Base-by-base conservation (phyloP, 164 flowering plant species). In the Macadamia integrifolia region DNA sequence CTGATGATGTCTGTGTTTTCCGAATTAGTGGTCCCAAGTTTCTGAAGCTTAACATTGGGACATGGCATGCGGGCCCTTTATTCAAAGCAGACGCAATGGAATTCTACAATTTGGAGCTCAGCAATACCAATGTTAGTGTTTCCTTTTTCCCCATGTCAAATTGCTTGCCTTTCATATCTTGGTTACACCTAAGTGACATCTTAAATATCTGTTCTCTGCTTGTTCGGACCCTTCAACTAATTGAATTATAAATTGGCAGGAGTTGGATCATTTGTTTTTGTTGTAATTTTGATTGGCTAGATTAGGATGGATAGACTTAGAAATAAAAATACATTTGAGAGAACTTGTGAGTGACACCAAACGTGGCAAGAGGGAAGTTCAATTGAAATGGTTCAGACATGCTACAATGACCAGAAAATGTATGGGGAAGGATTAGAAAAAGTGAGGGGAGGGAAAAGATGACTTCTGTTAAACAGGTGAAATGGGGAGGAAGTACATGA, bases 21-120 rank as follows among this genome's bases (percentile, higher is more conserved):
- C 84, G 80, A 65, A 74, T 93, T 30, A 65, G 83, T 10, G 97
- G 97, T 56, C 75, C 89, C 13, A 93, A 86, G 79, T 90, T 90
- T 75, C 31, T 93, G 75, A 93, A 93, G 85, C 89, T 93, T 11
- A 69, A 91, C 68, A 70, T 65, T 6, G 98, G 98, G 73, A 91
- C 98, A 50, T 93, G 98, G 98, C 98, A 93, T 80, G 97, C 97
- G 0, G 98, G 98, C 44, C 98, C 98, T 17, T 66, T 91, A 68
- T 91, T 88, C 67, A 75, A 65, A 72, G 72, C 68, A 0, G 75
- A 82, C 43, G 6, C 72, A 1, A 88, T 89, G 93, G 96, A 88
- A 64, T 91, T 93, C 80, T 91, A 88, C 84, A 93, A 91, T 64
- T 72, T 93, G 46, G 98, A 93, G 71, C 80, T 91, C 56, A 91